Evolutionary conservation across 1,139 yeast genomes (phyloP), one percentile per base, ranked within the genome.

Genomic region (Zygosaccharomyces sapae): DNA sequence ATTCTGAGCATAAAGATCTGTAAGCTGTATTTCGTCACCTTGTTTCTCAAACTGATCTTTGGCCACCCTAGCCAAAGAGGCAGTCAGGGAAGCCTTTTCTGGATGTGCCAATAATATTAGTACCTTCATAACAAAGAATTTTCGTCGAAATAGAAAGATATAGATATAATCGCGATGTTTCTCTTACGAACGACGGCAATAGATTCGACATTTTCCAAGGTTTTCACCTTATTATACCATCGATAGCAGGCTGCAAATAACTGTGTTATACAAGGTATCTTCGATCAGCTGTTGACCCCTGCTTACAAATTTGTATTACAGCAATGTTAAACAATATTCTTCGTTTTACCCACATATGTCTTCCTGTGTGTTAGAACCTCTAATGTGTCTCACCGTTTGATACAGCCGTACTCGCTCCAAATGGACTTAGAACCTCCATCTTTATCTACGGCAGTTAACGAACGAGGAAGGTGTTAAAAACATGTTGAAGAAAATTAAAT

Each of bases 41-140:
- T 51, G 46, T 6, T 45, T 12, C 33, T 56, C 45, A 18, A 59
- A 46, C 20, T 55, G 48, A 24, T 49, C 39, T 1, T 49, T 49
- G 2, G 57, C 47, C 1, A 41, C 54, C 7, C 52, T 48, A 13
- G 50, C 38, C 7, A 59, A 43, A 10, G 59, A 50, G n/a, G 53
- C 55, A 19, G 46, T 59, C 25, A 57, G 47, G 10, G 63, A 59
- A 24, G 34, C 38, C 7, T 19, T 31, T 31, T 59, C 61, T 16
- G 64, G 63, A 41, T 59, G 64, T 18, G 59, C 62, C 29, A 44
- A 51, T 9, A 59, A 59, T 16, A 56, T 55, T 25, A 59, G 46
- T n/a, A 53, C 54, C 22, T 56, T 56, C 63, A 55, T 55, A 35
- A 16, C 16, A 16, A 16, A 16, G 16, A 16, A 16, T 16, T 16